Evolutionary conservation across 164 flowering plant species (phyloP).

Genomic region (Magnolia officinalis): DNA sequence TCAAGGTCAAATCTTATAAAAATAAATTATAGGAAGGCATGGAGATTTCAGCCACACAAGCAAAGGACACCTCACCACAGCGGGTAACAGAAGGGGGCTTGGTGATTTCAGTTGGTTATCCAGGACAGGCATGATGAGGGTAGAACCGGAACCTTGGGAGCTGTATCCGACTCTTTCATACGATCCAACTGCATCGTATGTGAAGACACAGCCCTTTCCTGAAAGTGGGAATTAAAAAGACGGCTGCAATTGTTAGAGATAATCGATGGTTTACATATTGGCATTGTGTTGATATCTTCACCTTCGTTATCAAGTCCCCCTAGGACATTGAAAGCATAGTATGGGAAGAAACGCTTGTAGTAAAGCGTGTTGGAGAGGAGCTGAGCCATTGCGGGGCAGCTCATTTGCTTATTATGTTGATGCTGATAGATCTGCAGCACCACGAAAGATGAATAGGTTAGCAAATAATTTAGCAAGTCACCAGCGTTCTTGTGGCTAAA

Average conservation of each 20-base stretch:
- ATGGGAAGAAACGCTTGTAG: conserved; percentile 96
- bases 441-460: background rate
- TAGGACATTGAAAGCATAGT: conserved; percentile 89
- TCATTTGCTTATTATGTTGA: conserved; percentile 98
- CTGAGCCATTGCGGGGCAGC: conserved; percentile 98
- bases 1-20: background rate
- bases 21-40: background rate
- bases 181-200: conserved; percentile 99
- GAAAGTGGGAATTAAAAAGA: conserved; percentile 5
- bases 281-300: conserved; percentile 4
- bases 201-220: conserved; percentile 98
- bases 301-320: conserved; percentile 97
- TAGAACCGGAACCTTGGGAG: conserved; percentile 92
- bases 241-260: background rate
- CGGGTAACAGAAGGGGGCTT: conserved; percentile 89
- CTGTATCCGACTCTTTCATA: conserved; percentile 96
- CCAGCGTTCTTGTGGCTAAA: background rate
- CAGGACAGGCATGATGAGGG: conserved; percentile 87
- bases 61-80: conserved; percentile 38
- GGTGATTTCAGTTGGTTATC: conserved; percentile 97
- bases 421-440: conserved; percentile 73
- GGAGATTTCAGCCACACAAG: conserved; percentile 1
- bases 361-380: conserved; percentile 95
- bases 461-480: background rate
- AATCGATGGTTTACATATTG: background rate